Evolutionary conservation across 2,329 filamentous ascomycete genomes (phyloP).

Genomic region (Verruconis gallopava): DNA sequence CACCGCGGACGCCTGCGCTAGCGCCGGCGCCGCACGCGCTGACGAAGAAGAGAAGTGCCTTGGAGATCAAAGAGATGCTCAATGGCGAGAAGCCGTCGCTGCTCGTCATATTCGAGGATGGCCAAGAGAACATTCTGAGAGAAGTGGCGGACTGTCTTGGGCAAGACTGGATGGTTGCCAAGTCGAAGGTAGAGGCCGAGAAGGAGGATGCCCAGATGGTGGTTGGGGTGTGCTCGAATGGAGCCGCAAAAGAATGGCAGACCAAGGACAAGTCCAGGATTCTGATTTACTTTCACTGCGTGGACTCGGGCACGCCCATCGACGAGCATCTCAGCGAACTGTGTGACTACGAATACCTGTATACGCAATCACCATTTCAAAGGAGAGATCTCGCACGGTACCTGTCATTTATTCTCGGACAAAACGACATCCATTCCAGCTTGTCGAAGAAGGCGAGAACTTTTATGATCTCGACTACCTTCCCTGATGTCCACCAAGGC

Average conservation of each 20-base stretch:
- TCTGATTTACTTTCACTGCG: conserved; percentile 9
- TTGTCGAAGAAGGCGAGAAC: conserved; percentile 66
- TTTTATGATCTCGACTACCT: conserved; percentile 78
- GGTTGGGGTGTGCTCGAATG: conserved; percentile 5
- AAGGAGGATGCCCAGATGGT: conserved; percentile 2
- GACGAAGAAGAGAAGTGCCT: conserved; percentile 6
- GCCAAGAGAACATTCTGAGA: conserved; percentile 6
- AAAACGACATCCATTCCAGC: conserved; percentile 65
- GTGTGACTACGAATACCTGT: conserved; percentile 80
- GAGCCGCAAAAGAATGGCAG: conserved; percentile 3
- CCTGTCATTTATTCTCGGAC: conserved; percentile 65
- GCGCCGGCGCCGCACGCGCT: conserved; percentile 3
- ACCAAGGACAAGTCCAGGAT: conserved; percentile 3
- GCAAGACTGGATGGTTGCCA: conserved; percentile 9
- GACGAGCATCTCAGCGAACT: conserved; percentile 43
- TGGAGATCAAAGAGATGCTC: conserved; percentile 8
- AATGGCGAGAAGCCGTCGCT: conserved; percentile 10
- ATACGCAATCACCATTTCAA: conserved; percentile 58
- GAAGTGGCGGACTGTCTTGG: conserved; percentile 10
- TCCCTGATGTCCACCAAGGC: conserved; percentile 71
- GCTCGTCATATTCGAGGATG: conserved; percentile 7
- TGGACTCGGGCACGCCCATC: conserved; percentile 6
- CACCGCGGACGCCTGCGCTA: conserved; percentile 2
- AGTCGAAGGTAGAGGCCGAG: not conserved
- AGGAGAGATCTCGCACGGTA: conserved; percentile 67